Evolutionary conservation across 306 rosid genomes (phyloP).

Genomic region (Luffa aegyptiaca): DNA sequence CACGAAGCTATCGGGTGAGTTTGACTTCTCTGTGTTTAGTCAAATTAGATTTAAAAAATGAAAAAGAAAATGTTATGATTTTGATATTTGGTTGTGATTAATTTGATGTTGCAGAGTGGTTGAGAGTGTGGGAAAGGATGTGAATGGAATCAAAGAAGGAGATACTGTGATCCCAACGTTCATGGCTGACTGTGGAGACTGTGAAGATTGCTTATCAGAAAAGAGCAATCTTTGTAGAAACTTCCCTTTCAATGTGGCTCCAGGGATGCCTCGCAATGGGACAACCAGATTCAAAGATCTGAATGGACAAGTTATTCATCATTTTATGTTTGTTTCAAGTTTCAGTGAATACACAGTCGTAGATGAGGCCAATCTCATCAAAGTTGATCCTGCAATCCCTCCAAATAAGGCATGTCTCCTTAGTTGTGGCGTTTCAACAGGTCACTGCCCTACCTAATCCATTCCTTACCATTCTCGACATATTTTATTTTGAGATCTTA

Average conservation of each 20-base stretch:
- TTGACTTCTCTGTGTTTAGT: neutral
- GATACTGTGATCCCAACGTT: constrained; percentile 60
- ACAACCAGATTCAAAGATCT: constrained; percentile 64
- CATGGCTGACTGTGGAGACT: constrained; percentile 62
- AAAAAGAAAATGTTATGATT: too few species aligned
- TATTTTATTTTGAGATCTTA: neutral
- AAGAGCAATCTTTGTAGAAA: constrained; percentile 67
- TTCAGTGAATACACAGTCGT: constrained; percentile 70
- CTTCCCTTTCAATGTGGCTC: constrained; percentile 43
- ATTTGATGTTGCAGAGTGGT: constrained; percentile 37
- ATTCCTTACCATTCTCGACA: neutral
- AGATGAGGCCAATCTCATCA: constrained; percentile 49
- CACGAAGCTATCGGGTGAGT: constrained; percentile 81
- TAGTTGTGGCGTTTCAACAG: constrained; percentile 79
- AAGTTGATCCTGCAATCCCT: constrained; percentile 43
- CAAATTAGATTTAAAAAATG: too few species aligned
- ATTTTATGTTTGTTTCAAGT: constrained; percentile 71
- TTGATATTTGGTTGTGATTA: too few species aligned
- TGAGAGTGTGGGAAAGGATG: constrained; percentile 73
- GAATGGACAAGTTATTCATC: constrained; percentile 48
- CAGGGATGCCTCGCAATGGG: constrained; percentile 48
- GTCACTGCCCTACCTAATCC: constrained; percentile 15
- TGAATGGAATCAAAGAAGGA: constrained; percentile 54
- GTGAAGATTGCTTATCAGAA: constrained; percentile 51
- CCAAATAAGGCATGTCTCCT: constrained; percentile 64